phyloP scores from a whole-genome alignment of 192 early-diverging fungal species.

The Helicostylum pulchrum region DNA sequence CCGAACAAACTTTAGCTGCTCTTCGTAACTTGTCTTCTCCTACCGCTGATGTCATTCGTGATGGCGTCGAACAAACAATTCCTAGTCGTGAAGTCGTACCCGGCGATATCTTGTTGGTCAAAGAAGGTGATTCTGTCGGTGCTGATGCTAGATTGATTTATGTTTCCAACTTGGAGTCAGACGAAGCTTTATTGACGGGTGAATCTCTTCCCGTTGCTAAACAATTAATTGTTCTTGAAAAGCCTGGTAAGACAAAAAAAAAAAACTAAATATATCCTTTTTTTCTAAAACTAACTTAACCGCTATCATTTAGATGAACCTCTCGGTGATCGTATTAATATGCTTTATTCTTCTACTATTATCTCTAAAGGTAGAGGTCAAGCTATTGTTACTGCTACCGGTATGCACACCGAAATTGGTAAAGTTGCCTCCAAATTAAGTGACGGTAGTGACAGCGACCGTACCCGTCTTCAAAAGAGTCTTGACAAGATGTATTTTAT shows the following conservation, averaged over 20 bases:
- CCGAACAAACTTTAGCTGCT: slow-evolving; percentile 90
- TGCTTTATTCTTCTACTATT: slow-evolving; percentile 85
- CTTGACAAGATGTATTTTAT: slow-evolving; percentile 74
- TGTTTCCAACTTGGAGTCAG: slow-evolving; percentile 85
- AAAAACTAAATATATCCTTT: too few relatives aligned
- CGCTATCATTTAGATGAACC: slow-evolving; percentile 53
- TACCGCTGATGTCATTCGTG: slow-evolving; percentile 82
- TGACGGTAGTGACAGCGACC: slow-evolving; percentile 46
- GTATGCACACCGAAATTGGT: slow-evolving; percentile 87
- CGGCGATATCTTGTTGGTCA: slow-evolving; percentile 86
- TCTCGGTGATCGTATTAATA: slow-evolving; percentile 89
- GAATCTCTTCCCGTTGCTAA: slow-evolving; percentile 84
- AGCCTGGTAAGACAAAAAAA: slow-evolving; percentile 11
- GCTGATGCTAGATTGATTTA: slow-evolving; percentile 85
- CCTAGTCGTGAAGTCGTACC: slow-evolving; percentile 78
- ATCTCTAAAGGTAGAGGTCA: slow-evolving; percentile 88
- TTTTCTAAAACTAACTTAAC: not conserved
- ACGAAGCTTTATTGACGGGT: slow-evolving; percentile 91
- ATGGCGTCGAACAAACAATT: slow-evolving; percentile 68
- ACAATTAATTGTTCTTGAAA: slow-evolving; percentile 21
- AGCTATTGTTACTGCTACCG: slow-evolving; percentile 84
- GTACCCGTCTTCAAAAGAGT: slow-evolving; percentile 60
- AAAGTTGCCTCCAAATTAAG: slow-evolving; percentile 81
- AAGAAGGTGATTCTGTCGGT: slow-evolving; percentile 89
- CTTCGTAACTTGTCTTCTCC: slow-evolving; percentile 83